Base-by-base conservation (phyloP, 352 stramenopile species). In the Phytophthora sp. region DNA sequence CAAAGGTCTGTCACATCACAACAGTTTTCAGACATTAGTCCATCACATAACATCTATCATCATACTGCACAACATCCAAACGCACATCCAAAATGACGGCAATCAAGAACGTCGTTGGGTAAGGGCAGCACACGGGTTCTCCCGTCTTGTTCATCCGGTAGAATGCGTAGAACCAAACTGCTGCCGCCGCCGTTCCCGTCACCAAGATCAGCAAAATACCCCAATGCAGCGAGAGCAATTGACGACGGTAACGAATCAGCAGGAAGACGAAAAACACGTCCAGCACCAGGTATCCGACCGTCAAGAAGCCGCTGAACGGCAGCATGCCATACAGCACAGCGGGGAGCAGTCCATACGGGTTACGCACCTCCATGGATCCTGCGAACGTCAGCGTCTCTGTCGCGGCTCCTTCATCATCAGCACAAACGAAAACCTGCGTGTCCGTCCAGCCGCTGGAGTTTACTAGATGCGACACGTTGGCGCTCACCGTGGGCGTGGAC, bases 121-220 rank as follows among this genome's bases (percentile, higher is more conserved):
- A 96, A 20, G 90, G 90, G 45, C 90, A 97, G 66, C 89, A 96
- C 27, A 96, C 91, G 0, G 90, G 90, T 49, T 89, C 82, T 27
- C 90, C 90, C n/a, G 82, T 91, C 73, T 86, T 75, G 76, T 97
- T 97, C 84, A 96, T 94, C 56, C 79, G 65, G 66, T 84, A 93
- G 54, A 96, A 93, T 4, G 90, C 86, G 44, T 91, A 89, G 51
- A 95, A 86, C 88, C 88, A 97, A 21, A 89, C 69, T 21, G 57
- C 71, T 3, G 78, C 72, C 0, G 87, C 73, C 26, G 74, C 72
- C 1, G 82, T 92, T 51, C 86, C 88, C 74, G 96, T 90, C 21
- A 76, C 62, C 41, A 97, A 56, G 51, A 97, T 87, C 7, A 87
- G 61, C 23, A 94, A 57, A 47, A 96, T 97, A 41, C 87, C 87